phyloP scores from a whole-genome alignment of 768 basidiomycete genomes.

The Kwoniella sp. region DNA sequence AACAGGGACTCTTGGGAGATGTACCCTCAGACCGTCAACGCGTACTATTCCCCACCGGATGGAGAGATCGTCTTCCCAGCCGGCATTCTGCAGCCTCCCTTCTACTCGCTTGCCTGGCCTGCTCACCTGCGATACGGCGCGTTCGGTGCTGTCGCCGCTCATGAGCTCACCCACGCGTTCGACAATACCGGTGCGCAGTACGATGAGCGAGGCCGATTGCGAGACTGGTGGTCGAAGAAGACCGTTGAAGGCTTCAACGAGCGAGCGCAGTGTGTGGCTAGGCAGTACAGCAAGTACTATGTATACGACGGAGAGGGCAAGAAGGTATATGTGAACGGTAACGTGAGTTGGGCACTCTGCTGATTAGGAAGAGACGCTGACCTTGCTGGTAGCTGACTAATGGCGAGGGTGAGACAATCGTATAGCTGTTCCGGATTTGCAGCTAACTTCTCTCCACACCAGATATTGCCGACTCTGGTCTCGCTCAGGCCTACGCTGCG shows the following conservation, averaged over 20 bases:
- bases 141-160: constrained; percentile 86
- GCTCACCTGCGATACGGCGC: constrained; percentile 83
- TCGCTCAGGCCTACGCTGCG: constrained; percentile 66
- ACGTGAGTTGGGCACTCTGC: constrained; percentile 55
- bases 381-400: constrained; percentile 36
- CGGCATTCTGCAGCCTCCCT: constrained; percentile 87
- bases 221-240: constrained; percentile 36
- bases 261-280: constrained; percentile 80
- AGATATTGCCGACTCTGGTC: constrained; percentile 49
- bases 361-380: neutral
- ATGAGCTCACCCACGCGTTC: constrained; percentile 70
- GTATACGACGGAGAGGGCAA: constrained; percentile 82
- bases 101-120: constrained; percentile 83
- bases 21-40: constrained; percentile 44
- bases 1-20: constrained; percentile 71
- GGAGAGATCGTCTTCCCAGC: constrained; percentile 94
- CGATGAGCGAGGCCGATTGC: constrained; percentile 59
- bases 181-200: constrained; percentile 74
- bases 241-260: constrained; percentile 79
- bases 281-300: constrained; percentile 83
- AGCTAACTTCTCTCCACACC: neutral
- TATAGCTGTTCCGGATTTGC: neutral
- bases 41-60: constrained; percentile 59
- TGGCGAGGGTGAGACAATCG: constrained; percentile 35
- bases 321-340: constrained; percentile 74